Evolutionary conservation across 441 rosid species (phyloP), one percentile per base, ranked within the genome.

Genomic region (Heliophila coronopifolia): DNA sequence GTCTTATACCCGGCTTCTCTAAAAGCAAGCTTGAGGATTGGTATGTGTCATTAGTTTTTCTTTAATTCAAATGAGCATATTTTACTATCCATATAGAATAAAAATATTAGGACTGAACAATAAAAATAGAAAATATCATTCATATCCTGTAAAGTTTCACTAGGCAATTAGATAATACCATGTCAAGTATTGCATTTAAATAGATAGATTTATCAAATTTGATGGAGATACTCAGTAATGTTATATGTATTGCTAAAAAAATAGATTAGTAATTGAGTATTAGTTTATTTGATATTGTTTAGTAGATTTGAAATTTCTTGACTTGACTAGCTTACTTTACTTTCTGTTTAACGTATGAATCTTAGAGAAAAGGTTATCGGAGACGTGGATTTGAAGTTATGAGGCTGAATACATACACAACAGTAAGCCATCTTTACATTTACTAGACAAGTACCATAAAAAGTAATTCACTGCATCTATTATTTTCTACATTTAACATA

Each of bases 1-100:
- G 96, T 91, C 58, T 76, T 91, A 66, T 91, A 91, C 75, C 98
- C 98, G 13, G 93, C 98, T 67, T 91, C 98, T 26, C 57, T 63
- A 33, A 87, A 84, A 73, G 91, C 98, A 68, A 67, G 96, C 76
- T 73, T 61, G 50, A 96, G 84, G 36, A 87, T 87, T 35, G 96
- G 96, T 90, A 67, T 42, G 75, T 56, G 31, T 28, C 32, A 38
- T 58, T 54, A 39, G 28, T 25, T 51, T 40, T 53, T 45, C 48
- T 36, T 32, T n/a, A 37, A 56, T 63, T 64, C 12, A 32, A 0
- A 30, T 28, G 12, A 52, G 27, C 48, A 28, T 61, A 27, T 38
- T 45, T 13, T 35, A 11, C 13, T 19, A 11, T 35, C 54, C 34
- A 37, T 6, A 9, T 22, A 20, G 6, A 23, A 12, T 3, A 15